Percentiles rank a stretch among this genome's conserved stretches.
Evolutionary conservation across 2,329 filamentous ascomycete genomes (phyloP).

Genomic region (Lecanicillium sp.): DNA sequence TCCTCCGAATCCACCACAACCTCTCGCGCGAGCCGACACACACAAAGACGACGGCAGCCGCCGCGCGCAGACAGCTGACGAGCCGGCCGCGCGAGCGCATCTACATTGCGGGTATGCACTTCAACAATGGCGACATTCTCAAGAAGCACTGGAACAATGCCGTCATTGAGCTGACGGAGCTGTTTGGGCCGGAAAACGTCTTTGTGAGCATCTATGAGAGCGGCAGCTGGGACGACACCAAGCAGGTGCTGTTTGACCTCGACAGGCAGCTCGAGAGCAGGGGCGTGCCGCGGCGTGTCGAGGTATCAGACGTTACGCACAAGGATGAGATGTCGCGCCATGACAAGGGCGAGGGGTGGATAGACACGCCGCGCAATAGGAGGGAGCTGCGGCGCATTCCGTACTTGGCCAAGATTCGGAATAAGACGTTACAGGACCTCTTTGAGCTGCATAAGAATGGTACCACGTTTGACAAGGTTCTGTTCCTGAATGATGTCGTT

Average conservation of each 20-base stretch:
- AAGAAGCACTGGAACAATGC: conserved; percentile 55
- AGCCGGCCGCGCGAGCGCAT: conserved; percentile 33
- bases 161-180: conserved; percentile 46
- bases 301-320: conserved; percentile 52
- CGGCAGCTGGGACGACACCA: conserved; percentile 62
- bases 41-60: conserved; percentile 10
- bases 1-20: conserved; percentile 27
- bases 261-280: conserved; percentile 43
- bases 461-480: conserved; percentile 46
- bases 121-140: conserved; percentile 56
- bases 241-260: conserved; percentile 50
- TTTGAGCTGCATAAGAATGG: conserved; percentile 41
- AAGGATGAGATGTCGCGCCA: conserved; percentile 41
- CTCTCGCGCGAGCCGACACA: conserved; percentile 20
- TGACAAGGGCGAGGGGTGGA: conserved; percentile 50
- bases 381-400: conserved; percentile 59
- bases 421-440: conserved; percentile 54
- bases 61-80: conserved; percentile 5
- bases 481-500: conserved; percentile 58
- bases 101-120: conserved; percentile 63
- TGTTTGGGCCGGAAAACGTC: conserved; percentile 55
- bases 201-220: conserved; percentile 63
- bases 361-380: conserved; percentile 45
- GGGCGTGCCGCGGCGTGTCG: conserved; percentile 46
- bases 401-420: conserved; percentile 57